Base-by-base conservation (phyloP, 257 asterid genomes). In the Solanum commersonii region DNA sequence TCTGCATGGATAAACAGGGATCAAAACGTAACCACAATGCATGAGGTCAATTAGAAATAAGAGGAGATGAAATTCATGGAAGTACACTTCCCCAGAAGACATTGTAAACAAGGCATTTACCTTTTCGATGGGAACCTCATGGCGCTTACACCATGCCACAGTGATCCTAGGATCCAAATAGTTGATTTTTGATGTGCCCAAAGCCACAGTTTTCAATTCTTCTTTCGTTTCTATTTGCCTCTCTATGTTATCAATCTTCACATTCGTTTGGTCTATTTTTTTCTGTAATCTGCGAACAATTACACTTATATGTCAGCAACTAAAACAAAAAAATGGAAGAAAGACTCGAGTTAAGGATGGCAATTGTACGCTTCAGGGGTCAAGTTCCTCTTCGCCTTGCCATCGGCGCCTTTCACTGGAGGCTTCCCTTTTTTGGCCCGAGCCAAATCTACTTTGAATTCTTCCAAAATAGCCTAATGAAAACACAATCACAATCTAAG, bases 101-200 rank as follows among this genome's bases (percentile, higher is more conserved):
- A 81, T 16, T 29, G 85, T 27, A 42, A 33, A 42, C 37, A 29
- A 78, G 72, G 77, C 63, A 60, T 73, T 76, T 71, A 95, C 99
- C 99, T 96, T 97, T 92, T 97, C 99, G 4, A 97, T 96, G 42
- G 99, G 99, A 90, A 97, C 99, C 90, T 97, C 99, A 4, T 91
- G 98, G 89, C 98, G 98, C 90, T 97, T 97, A 94, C 99, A 97
- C 99, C 99, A 97, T 76, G 99, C 99, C 72, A 97, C 99, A 22
- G 99, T 93, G 90, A 97, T 96, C 91, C 99, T 92, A 38, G 99
- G 99, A 91, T 97, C 99, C n/a, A 96, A 98, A 91, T 97, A 97
- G 94, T 96, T 97, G 93, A 95, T 95, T 96, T 95, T 97, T 38
- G 99, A 97, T 13, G 99, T 97, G 63, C 99, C 98, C 93, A 97